Conservation (phyloP, 2,329 filamentous ascomycete genomes). For the Cadophora gregata region DNA sequence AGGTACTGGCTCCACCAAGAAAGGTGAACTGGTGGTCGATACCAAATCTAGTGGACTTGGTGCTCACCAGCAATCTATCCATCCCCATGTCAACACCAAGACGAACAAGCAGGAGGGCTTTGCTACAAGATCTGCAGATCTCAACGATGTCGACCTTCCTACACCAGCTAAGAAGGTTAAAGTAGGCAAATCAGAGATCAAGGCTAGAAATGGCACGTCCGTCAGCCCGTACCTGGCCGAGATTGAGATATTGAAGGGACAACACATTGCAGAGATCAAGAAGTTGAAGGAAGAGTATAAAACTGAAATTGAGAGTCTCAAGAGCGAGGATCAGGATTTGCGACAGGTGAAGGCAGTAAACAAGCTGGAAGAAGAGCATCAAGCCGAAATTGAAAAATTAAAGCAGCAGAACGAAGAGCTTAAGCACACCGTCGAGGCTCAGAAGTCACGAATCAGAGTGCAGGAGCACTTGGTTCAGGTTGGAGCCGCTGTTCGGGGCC, state of each 20-base stretch:
- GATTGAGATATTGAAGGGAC: background rate
- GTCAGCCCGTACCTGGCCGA: background rate
- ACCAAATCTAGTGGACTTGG: background rate
- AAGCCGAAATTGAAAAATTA: background rate
- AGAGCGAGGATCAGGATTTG: background rate
- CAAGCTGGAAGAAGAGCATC: background rate
- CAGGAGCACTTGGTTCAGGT: conserved; percentile 7
- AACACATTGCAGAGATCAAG: background rate
- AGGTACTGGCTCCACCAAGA: background rate
- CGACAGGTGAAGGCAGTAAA: background rate
- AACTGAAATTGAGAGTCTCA: background rate
- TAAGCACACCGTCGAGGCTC: background rate
- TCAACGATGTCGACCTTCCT: background rate
- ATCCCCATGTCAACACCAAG: background rate
- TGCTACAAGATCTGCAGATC: too few species aligned
- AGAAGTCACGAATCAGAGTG: background rate
- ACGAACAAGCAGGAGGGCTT: background rate
- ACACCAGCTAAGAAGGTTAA: background rate
- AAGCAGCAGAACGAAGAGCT: background rate
- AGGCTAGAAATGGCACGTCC: background rate
- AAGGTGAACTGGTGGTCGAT: background rate
- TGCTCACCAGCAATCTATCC: background rate
- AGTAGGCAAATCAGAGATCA: background rate
- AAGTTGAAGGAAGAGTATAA: background rate
- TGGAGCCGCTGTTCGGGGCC: background rate